Conservation (phyloP, 768 basidiomycete species). For the Boletus coccyginus region DNA sequence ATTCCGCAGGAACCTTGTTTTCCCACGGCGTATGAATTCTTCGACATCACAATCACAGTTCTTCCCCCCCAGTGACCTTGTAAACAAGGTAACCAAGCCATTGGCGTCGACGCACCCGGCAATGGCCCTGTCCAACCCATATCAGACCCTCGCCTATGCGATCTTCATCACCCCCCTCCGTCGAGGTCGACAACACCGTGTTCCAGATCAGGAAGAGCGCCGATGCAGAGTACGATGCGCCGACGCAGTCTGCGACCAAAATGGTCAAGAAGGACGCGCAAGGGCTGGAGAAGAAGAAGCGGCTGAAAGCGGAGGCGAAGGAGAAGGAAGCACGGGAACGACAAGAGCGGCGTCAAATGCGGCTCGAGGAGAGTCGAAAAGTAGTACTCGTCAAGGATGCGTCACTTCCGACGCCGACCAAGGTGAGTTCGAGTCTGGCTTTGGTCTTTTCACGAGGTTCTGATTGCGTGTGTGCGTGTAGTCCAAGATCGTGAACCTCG, state of each 20-base stretch:
- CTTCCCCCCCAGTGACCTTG: too few relatives aligned
- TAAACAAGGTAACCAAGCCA: too few relatives aligned
- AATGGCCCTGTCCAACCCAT: constrained; percentile 75
- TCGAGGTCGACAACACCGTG: constrained; percentile 36
- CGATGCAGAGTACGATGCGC: constrained; percentile 65
- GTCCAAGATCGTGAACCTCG: constrained; percentile 68
- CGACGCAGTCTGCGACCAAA: constrained; percentile 83
- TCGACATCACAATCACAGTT: too few relatives aligned
- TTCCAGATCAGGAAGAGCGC: constrained; percentile 71
- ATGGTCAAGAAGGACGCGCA: constrained; percentile 90
- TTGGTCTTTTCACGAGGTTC: background rate
- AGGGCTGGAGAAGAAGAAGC: constrained; percentile 86
- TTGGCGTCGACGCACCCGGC: constrained; percentile 73
- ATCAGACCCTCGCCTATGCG: constrained; percentile 79
- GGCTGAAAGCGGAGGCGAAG: constrained; percentile 73
- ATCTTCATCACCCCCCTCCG: constrained; percentile 51
- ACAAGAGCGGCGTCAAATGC: constrained; percentile 65
- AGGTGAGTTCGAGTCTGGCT: constrained; percentile 39
- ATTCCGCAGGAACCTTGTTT: too few relatives aligned
- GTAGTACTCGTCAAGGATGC: constrained; percentile 77
- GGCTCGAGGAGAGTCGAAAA: constrained; percentile 86
- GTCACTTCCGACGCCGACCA: constrained; percentile 62
- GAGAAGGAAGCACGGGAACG: constrained; percentile 65
- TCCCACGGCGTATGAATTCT: too few relatives aligned
- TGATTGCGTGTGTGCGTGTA: constrained; percentile 27